These are phyloP conservation scores for Schoenoplectus triqueter DNA, from an alignment of 202 grass and related monocot genomes.

Conservation along the genomic window DNA sequence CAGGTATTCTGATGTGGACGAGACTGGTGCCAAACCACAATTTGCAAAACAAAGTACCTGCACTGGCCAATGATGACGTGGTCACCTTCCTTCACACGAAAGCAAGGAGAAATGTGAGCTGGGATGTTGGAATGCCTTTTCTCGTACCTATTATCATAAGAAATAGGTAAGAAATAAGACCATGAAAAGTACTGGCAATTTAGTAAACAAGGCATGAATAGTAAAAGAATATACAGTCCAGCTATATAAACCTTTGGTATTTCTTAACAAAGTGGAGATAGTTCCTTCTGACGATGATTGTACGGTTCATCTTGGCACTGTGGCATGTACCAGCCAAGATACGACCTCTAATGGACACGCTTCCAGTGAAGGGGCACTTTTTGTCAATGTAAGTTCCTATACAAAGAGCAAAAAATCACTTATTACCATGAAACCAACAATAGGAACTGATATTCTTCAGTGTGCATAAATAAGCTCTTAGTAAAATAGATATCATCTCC, in stretches of 20 bases:
- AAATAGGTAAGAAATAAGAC: background rate
- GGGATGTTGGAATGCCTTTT: constrained; percentile 96
- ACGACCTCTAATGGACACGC: constrained; percentile 87
- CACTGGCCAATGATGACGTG: constrained; percentile 98
- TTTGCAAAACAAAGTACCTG: constrained; percentile 47
- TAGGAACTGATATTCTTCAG: background rate
- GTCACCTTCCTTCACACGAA: constrained; percentile 88
- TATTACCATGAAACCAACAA: background rate
- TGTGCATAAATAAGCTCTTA: background rate
- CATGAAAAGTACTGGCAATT: background rate
- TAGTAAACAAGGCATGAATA: background rate
- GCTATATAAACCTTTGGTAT: constrained; percentile 60
- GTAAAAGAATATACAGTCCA: background rate
- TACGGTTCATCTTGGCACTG: constrained; percentile 96
- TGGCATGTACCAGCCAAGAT: constrained; percentile 94
- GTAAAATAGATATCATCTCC: background rate
- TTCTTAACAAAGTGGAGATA: constrained; percentile 98
- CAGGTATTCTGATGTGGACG: constrained; percentile 26
- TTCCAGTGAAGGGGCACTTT: constrained; percentile 91
- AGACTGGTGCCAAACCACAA: constrained; percentile 5
- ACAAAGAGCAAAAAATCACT: background rate
- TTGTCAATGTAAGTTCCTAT: constrained; percentile 89
- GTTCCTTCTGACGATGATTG: constrained; percentile 91
- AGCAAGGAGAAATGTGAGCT: constrained; percentile 86
- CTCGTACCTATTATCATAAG: constrained; percentile 62